Evolutionary conservation across 2,329 filamentous ascomycete species (phyloP), one percentile per base, ranked within the genome.

Genomic region (Xylariomycetidae sp.): DNA sequence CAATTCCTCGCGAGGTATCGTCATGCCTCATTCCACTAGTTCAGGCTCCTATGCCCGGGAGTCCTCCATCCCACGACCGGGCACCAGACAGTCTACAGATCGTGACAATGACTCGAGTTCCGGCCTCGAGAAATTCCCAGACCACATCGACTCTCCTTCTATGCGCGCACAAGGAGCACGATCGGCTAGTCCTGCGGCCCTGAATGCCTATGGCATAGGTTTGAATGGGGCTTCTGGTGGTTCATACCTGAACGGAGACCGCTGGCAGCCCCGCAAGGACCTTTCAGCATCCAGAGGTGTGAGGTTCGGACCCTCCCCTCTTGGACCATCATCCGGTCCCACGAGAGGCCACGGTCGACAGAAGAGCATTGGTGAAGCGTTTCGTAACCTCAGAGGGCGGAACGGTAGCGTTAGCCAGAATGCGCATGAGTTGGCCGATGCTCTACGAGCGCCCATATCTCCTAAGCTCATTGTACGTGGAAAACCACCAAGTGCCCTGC

Each of bases 361-460:
- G 57, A 94, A 90, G 71, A 95, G 88, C 62, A 75, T 96, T 48
- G 81, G 80, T 51, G 88, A 95, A 61, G 88, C 90, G n/a, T 76
- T 96, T 45, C 80, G 77, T 49, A 88, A 80, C 3, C 90, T 96
- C 50, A 74, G 88, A 45, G 81, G 77, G 23, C 75, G 88, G 50
- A 86, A 82, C 51, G 86, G 78, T 32, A 97, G 89, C 59, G 82
- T 96, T 50, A 89, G 82, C 64, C 86, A 90, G 57, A 95, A 94
- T 63, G 89, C 88, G 34, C 87, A 94, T 40, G 90, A 97, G 62
- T 79, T 98, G 51, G 89, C 88, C 27, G 87, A 92, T 59, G 88
- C 89, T 33, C 73, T 98, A 40, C 86, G 83, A 54, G 90, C 89
- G 25, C 92, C 92, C 5, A 74, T 98, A 19, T 97, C 90, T 11